Percentiles rank a stretch among this genome's conserved stretches.
These are phyloP conservation scores for Fibroporia radiculosa DNA, from an alignment of 768 basidiomycete genomes.

Conservation along the genomic window DNA sequence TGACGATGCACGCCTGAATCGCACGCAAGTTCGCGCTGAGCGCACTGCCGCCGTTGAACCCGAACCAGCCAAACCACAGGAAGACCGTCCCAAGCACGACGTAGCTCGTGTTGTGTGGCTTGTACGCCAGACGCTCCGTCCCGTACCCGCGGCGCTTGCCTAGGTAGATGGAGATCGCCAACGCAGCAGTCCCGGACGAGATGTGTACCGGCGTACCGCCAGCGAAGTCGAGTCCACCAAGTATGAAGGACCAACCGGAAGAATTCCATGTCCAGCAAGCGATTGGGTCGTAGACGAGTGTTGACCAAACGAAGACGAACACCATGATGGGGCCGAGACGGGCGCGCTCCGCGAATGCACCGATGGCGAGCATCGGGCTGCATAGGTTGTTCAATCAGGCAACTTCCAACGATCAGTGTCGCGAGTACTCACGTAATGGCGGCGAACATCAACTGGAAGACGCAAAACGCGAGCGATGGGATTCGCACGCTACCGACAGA, in stretches of 20 bases:
- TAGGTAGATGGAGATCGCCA: constrained; percentile 86
- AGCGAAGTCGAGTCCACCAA: constrained; percentile 88
- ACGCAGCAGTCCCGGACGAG: constrained; percentile 83
- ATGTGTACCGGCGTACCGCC: constrained; percentile 98
- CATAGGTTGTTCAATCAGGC: too few species aligned
- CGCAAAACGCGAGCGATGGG: constrained; percentile 68
- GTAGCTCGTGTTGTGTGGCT: constrained; percentile 89
- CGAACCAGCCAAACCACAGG: constrained; percentile 96
- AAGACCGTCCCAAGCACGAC: constrained; percentile 90
- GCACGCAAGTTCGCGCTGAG: constrained; percentile 86
- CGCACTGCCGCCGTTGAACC: constrained; percentile 91
- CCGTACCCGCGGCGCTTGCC: constrained; percentile 90
- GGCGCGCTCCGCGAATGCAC: constrained; percentile 86
- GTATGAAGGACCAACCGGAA: constrained; percentile 64
- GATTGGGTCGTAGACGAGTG: constrained; percentile 83
- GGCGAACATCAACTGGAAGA: constrained; percentile 91
- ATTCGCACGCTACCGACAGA: constrained; percentile 67
- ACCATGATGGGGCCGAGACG: constrained; percentile 80
- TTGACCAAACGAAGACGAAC: constrained; percentile 88
- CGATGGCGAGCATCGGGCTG: constrained; percentile 82
- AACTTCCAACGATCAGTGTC: too few species aligned
- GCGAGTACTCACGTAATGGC: constrained; percentile 59
- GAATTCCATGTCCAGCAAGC: constrained; percentile 96
- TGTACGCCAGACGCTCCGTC: constrained; percentile 85
- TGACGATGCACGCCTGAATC: constrained; percentile 83